These are phyloP conservation scores for Penicillium arizonense DNA, from an alignment of 495 filamentous ascomycete genomes.

Conservation along the genomic window DNA sequence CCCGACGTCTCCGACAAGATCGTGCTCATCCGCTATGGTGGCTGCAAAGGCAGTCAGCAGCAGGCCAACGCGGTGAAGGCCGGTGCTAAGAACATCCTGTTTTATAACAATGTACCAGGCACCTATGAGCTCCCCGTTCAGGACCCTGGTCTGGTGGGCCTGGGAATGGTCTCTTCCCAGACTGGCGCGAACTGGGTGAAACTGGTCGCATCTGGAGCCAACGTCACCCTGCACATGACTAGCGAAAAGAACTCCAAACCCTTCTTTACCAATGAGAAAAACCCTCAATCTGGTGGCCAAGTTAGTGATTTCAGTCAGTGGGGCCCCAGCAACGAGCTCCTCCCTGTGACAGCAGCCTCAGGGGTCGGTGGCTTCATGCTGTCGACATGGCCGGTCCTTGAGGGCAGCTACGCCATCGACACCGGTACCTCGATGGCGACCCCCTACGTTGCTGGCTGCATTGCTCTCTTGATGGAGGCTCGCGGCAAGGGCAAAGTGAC, in stretches of 20 bases:
- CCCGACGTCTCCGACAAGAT: conserved; percentile 52
- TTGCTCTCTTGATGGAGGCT: conserved; percentile 47
- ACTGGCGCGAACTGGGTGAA: conserved; percentile 50
- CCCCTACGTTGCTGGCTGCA: conserved; percentile 53
- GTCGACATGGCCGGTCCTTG: conserved; percentile 52
- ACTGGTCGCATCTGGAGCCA: conserved; percentile 41
- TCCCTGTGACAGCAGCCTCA: conserved; percentile 53
- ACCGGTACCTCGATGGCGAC: conserved; percentile 57
- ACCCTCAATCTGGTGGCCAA: conserved; percentile 21
- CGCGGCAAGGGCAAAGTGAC: conserved; percentile 40
- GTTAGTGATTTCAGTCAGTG: conserved; percentile 53
- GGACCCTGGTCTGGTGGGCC: conserved; percentile 8
- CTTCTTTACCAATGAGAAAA: conserved; percentile 10
- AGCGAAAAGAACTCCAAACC: conserved; percentile 17
- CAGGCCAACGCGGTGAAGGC: conserved; percentile 46
- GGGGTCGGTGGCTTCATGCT: conserved; percentile 56
- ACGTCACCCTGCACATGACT: conserved; percentile 31
- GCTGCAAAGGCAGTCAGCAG: conserved; percentile 49
- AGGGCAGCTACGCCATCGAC: conserved; percentile 39
- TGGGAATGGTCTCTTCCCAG: conserved; percentile 30
- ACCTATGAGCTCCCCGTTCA: conserved; percentile 13
- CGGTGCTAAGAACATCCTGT: conserved; percentile 52
- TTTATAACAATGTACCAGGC: conserved; percentile 45
- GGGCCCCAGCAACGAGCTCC: conserved; percentile 55
- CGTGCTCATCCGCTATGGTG: conserved; percentile 54